Conservation (phyloP, 129 eudicot species). For the Sambucus nigra region DNA sequence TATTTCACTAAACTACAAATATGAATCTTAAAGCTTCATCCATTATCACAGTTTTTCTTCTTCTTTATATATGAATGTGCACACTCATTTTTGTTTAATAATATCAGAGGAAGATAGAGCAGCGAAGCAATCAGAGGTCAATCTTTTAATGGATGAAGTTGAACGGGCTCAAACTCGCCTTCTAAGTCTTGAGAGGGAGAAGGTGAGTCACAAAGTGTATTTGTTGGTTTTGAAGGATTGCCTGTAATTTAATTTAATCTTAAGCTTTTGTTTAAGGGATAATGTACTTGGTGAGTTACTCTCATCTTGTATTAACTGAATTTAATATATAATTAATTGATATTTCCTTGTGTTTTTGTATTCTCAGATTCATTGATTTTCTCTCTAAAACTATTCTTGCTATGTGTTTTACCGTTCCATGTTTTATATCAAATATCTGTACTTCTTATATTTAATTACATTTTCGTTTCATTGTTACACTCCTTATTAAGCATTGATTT, state of each 20-base stretch:
- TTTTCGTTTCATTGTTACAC: too few species aligned
- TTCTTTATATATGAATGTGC: conserved; percentile 6
- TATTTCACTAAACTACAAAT: not conserved
- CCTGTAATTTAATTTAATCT: not conserved
- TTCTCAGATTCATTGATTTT: too few species aligned
- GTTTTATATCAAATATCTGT: too few species aligned
- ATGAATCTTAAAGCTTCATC: not conserved
- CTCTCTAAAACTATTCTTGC: too few species aligned
- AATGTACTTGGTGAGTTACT: too few species aligned
- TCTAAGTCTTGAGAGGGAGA: conserved; percentile 90
- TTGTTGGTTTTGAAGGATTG: not conserved
- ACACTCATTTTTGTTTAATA: conserved; percentile 15
- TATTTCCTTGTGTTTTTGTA: too few species aligned
- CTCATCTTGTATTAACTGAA: too few species aligned
- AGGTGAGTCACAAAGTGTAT: conserved; percentile 34
- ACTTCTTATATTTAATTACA: too few species aligned
- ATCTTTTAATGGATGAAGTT: conserved; percentile 93
- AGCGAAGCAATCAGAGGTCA: conserved; percentile 85
- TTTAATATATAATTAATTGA: too few species aligned
- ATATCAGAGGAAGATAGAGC: conserved; percentile 90
- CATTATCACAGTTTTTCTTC: not conserved
- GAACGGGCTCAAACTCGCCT: conserved; percentile 97
- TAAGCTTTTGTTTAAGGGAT: not conserved
- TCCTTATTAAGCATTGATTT: too few species aligned
- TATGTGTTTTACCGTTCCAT: too few species aligned